These are phyloP conservation scores for Pichia sp. DNA, from an alignment of 1,139 yeast species.

Conservation along the genomic window DNA sequence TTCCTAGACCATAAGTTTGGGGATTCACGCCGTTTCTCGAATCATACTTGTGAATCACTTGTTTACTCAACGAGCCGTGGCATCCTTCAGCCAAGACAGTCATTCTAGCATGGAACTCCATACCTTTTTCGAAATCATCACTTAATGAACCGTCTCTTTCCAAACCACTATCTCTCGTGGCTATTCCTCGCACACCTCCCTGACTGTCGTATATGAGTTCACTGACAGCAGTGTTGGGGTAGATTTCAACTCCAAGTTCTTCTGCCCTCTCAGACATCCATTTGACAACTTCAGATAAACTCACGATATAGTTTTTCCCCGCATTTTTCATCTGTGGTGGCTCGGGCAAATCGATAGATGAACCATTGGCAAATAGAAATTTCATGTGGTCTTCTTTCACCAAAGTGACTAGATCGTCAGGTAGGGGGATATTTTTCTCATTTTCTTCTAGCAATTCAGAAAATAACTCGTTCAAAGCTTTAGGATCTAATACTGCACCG, in stretches of 20 bases:
- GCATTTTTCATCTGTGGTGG: slow-evolving; percentile 87
- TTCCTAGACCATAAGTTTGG: slow-evolving; percentile 92
- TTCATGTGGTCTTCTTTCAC: slow-evolving; percentile 72
- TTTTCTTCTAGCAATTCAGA: slow-evolving; percentile 45
- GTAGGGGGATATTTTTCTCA: slow-evolving; percentile 61
- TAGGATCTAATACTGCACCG: slow-evolving; percentile 92
- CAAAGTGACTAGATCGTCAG: slow-evolving; percentile 66
- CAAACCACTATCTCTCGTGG: slow-evolving; percentile 89
- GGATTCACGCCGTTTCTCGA: slow-evolving; percentile 63
- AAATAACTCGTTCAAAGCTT: slow-evolving; percentile 76
- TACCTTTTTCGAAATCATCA: slow-evolving; percentile 77
- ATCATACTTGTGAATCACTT: slow-evolving; percentile 62
- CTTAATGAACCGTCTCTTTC: slow-evolving; percentile 71
- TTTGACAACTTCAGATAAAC: slow-evolving; percentile 75
- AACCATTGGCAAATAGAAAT: slow-evolving; percentile 49
- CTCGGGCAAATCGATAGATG: slow-evolving; percentile 71
- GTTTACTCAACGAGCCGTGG: slow-evolving; percentile 86
- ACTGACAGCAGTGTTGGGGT: slow-evolving; percentile 84
- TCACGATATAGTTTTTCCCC: slow-evolving; percentile 79
- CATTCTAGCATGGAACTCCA: slow-evolving; percentile 88
- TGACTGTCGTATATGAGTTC: slow-evolving; percentile 64
- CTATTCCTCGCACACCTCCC: slow-evolving; percentile 77
- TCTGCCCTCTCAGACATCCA: slow-evolving; percentile 87
- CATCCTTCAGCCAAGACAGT: slow-evolving; percentile 96
- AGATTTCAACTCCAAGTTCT: slow-evolving; percentile 87